Percentiles rank a stretch among this genome's conserved stretches.
phyloP scores from a whole-genome alignment of 768 basidiomycete species.

The Kwoniella pini region DNA sequence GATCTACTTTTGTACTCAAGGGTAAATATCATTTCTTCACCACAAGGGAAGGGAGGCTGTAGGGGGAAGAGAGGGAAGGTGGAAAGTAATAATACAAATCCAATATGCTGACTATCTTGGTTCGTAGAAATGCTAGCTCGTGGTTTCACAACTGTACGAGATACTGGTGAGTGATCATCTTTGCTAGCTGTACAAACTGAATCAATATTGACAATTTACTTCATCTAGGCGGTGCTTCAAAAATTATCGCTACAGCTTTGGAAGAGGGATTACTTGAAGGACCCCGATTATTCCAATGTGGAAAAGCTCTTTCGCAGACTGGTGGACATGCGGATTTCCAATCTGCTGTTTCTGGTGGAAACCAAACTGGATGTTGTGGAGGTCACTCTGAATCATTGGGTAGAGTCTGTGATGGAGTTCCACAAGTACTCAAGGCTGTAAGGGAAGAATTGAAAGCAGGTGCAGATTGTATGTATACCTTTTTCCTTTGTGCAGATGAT shows the following conservation, averaged over 20 bases:
- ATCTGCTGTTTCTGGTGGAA: conserved; percentile 51
- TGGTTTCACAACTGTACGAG: conserved; percentile 58
- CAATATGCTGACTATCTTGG: neutral
- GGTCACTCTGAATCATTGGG: conserved; percentile 45
- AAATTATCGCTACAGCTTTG: conserved; percentile 56
- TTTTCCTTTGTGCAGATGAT: no score
- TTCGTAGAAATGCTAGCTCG: conserved; percentile 52
- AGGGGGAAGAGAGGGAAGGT: neutral
- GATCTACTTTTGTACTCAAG: conserved; percentile 7
- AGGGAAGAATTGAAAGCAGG: conserved; percentile 57
- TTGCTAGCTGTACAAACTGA: no score
- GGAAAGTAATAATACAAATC: neutral
- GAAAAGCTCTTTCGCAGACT: conserved; percentile 57
- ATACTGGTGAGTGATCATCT: conserved; percentile 45
- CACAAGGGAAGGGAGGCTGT: neutral
- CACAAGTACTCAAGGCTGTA: conserved; percentile 55
- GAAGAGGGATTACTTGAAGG: conserved; percentile 56
- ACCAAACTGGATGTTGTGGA: conserved; percentile 31
- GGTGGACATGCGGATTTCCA: conserved; percentile 58
- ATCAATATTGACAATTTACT: neutral
- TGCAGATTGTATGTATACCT: conserved; percentile 50
- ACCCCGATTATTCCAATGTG: conserved; percentile 57
- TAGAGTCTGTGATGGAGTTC: conserved; percentile 57
- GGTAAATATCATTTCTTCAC: neutral
- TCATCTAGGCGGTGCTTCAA: conserved; percentile 52